Conservation (phyloP, 352 stramenopile genomes). For the Pythium utonaiense region DNA sequence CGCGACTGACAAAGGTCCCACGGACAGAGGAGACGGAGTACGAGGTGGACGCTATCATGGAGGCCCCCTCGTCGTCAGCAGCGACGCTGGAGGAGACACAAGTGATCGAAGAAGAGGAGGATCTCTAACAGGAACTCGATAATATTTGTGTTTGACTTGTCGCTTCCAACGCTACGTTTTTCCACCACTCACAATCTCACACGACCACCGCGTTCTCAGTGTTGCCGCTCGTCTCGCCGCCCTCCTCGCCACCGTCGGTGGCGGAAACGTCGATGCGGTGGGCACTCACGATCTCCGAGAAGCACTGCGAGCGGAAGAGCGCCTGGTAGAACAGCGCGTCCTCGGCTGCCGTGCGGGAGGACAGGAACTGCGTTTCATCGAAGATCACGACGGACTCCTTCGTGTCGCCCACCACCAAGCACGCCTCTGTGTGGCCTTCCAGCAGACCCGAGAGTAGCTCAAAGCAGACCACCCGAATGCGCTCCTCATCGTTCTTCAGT, state of each 20-base stretch:
- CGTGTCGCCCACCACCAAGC: conserved; percentile 78
- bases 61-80: not conserved
- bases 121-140: conserved; percentile 14
- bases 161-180: not conserved
- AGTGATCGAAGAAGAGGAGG: conserved; percentile 10
- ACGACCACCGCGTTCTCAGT: conserved; percentile 5
- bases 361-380: conserved; percentile 80
- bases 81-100: conserved; percentile 10
- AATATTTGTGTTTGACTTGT: not conserved
- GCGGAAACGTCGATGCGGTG: conserved; percentile 62
- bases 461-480: conserved; percentile 60
- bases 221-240: no score
- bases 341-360: conserved; percentile 40
- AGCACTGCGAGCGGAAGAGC: conserved; percentile 75
- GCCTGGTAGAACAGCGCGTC: conserved; percentile 64
- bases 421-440: conserved; percentile 64
- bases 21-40: not conserved
- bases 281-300: conserved; percentile 79
- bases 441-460: conserved; percentile 66
- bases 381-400: conserved; percentile 88
- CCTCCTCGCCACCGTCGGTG: conserved; percentile 25
- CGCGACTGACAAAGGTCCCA: not conserved
- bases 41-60: not conserved
- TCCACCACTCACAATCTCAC: not conserved
- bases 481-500: conserved; percentile 21